Conservation (phyloP, 495 filamentous ascomycete genomes). For the Schizothecium vesticola region DNA sequence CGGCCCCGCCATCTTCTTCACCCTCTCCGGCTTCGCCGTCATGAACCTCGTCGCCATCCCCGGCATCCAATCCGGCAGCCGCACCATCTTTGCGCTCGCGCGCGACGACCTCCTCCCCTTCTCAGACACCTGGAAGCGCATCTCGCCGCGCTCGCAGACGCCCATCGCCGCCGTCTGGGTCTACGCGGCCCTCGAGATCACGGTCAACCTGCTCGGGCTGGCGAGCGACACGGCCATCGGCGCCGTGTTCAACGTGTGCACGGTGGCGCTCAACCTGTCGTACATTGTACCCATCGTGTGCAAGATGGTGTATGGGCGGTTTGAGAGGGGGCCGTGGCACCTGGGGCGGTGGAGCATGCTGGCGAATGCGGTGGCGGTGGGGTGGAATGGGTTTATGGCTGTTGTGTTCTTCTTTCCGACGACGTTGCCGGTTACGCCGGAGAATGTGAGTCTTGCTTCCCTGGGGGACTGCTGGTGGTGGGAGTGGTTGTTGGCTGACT, state of each 20-base stretch:
- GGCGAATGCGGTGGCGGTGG: conserved; percentile 50
- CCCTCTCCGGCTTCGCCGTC: conserved; percentile 54
- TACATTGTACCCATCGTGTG: conserved; percentile 59
- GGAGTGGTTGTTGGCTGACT: not conserved
- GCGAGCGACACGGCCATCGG: conserved; percentile 55
- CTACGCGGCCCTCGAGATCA: conserved; percentile 50
- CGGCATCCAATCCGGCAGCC: conserved; percentile 55
- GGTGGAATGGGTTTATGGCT: conserved; percentile 57
- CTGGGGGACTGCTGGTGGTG: not conserved
- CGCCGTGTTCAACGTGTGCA: conserved; percentile 59
- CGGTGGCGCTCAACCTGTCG: conserved; percentile 58
- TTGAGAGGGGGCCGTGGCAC: conserved; percentile 57
- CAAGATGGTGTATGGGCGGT: conserved; percentile 52
- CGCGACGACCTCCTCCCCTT: conserved; percentile 55
- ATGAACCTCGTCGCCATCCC: conserved; percentile 57
- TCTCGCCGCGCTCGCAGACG: conserved; percentile 49
- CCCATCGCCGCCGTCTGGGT: conserved; percentile 59
- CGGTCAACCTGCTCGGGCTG: conserved; percentile 59
- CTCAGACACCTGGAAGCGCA: conserved; percentile 50
- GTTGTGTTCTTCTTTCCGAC: conserved; percentile 60
- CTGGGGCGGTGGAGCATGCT: conserved; percentile 42
- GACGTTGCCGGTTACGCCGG: conserved; percentile 44
- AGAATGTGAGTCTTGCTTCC: conserved; percentile 26
- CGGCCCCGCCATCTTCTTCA: conserved; percentile 54
- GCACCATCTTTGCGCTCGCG: conserved; percentile 59